Evolutionary conservation across 2,329 filamentous ascomycete genomes (phyloP).

Genomic region (Calonectria honghensis): DNA sequence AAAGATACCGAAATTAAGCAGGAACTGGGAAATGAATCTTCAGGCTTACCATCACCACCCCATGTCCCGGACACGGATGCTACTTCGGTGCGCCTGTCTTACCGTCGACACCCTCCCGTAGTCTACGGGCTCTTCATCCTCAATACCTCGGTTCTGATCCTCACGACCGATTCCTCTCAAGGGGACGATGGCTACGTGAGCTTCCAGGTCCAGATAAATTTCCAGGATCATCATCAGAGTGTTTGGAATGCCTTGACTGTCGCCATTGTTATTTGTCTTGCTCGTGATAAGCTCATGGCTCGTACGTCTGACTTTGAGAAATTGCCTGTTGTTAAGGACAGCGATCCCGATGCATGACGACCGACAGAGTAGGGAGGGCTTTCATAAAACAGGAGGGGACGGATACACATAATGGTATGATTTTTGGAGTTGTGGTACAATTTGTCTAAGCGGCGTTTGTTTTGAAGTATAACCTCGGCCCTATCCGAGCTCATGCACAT

Average conservation of each 20-base stretch:
- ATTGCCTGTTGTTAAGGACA: conserved; percentile 55
- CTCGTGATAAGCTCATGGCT: conserved; percentile 62
- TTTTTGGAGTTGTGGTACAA: neutral
- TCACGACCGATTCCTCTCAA: conserved; percentile 63
- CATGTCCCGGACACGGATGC: conserved; percentile 34
- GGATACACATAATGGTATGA: neutral
- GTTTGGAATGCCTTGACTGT: conserved; percentile 68
- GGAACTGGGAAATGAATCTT: neutral
- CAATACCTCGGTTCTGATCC: conserved; percentile 62
- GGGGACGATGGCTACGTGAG: conserved; percentile 61
- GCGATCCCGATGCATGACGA: conserved; percentile 62
- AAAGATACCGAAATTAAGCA: conserved; percentile 12
- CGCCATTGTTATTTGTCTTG: conserved; percentile 63
- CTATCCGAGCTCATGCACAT: conserved; percentile 17
- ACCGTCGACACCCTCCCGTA: conserved; percentile 61
- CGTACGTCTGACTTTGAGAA: conserved; percentile 61
- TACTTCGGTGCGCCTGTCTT: conserved; percentile 43
- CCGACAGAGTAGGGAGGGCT: neutral
- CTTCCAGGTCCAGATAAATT: conserved; percentile 65
- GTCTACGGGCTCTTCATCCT: conserved; percentile 67
- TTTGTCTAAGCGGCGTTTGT: neutral
- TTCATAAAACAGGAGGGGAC: neutral
- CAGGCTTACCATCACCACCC: neutral
- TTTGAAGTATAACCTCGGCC: neutral
- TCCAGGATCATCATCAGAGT: conserved; percentile 62